These are phyloP conservation scores for Pythium diclinum DNA, from an alignment of 352 stramenopile species.

Conservation along the genomic window DNA sequence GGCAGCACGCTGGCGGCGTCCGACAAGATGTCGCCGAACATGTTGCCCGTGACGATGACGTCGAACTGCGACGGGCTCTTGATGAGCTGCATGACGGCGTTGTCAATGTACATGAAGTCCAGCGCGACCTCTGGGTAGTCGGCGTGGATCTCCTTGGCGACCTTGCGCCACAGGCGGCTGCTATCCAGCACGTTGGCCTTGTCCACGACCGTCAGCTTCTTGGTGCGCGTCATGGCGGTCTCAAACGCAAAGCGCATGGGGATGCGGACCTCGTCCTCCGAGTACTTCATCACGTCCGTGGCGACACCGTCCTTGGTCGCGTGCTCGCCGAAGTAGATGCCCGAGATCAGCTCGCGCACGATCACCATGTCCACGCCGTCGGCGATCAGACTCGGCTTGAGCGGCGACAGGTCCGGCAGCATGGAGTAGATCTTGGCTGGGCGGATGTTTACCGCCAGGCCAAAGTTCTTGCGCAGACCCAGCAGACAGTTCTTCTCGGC, in stretches of 20 bases:
- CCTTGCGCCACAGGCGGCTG: slow-evolving; percentile 89
- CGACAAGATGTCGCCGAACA: slow-evolving; percentile 99
- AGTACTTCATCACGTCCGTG: slow-evolving; percentile 98
- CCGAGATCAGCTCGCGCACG: slow-evolving; percentile 97
- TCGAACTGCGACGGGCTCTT: slow-evolving; percentile 98
- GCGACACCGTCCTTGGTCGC: slow-evolving; percentile 64
- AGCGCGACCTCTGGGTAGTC: slow-evolving; percentile 94
- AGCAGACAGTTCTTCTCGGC: slow-evolving; percentile 96
- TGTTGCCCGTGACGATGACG: slow-evolving; percentile 98
- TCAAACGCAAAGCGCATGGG: slow-evolving; percentile 86
- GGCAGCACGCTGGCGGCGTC: slow-evolving; percentile 98
- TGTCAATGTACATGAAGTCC: slow-evolving; percentile 99
- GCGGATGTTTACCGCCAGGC: slow-evolving; percentile 97
- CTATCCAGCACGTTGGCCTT: slow-evolving; percentile 99
- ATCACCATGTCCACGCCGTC: slow-evolving; percentile 98
- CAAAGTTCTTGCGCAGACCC: slow-evolving; percentile 97
- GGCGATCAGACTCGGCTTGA: slow-evolving; percentile 96
- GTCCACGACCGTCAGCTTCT: slow-evolving; percentile 97
- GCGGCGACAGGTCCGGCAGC: slow-evolving; percentile 95
- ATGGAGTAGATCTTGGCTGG: slow-evolving; percentile 98
- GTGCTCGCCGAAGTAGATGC: slow-evolving; percentile 98
- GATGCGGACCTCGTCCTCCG: slow-evolving; percentile 88
- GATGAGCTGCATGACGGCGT: slow-evolving; percentile 98
- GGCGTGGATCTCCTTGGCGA: slow-evolving; percentile 87
- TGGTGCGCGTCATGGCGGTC: slow-evolving; percentile 80